These are phyloP conservation scores for Creolimax fragrantissima DNA, from an alignment of 78 protist species.

Conservation along the genomic window DNA sequence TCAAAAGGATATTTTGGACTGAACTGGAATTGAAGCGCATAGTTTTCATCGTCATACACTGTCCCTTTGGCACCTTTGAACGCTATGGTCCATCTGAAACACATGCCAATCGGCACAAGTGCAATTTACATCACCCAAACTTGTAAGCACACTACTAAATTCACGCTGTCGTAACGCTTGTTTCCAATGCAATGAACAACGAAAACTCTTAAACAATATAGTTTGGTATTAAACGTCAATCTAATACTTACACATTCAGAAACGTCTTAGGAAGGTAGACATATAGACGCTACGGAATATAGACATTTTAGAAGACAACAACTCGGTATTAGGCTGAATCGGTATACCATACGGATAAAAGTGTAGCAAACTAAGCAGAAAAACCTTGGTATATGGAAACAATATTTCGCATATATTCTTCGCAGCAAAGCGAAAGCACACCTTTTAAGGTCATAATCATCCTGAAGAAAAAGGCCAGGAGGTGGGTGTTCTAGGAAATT, in stretches of 20 bases:
- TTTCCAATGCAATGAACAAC: neutral
- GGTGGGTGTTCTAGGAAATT: neutral
- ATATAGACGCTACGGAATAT: neutral
- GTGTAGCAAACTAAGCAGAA: neutral
- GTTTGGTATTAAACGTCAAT: neutral
- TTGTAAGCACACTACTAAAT: too few species aligned
- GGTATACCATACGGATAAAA: neutral
- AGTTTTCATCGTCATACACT: conserved; percentile 31
- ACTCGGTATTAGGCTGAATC: neutral
- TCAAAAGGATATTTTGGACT: conserved; percentile 5
- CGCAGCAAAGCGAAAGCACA: too few species aligned
- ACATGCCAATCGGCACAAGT: neutral
- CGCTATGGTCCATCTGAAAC: neutral
- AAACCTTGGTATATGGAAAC: neutral
- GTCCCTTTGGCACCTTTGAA: conserved; percentile 10
- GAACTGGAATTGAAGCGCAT: conserved; percentile 1
- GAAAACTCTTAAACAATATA: neutral
- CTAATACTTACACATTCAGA: neutral
- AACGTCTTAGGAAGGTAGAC: neutral
- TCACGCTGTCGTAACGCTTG: too few species aligned
- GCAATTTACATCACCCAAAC: too few species aligned
- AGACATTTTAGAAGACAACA: neutral
- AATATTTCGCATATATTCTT: neutral
- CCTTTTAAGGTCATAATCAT: neutral
- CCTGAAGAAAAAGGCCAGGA: neutral